These are phyloP conservation scores for Tricladium varicosporioides DNA, from an alignment of 2,329 filamentous ascomycete genomes.

Conservation along the genomic window DNA sequence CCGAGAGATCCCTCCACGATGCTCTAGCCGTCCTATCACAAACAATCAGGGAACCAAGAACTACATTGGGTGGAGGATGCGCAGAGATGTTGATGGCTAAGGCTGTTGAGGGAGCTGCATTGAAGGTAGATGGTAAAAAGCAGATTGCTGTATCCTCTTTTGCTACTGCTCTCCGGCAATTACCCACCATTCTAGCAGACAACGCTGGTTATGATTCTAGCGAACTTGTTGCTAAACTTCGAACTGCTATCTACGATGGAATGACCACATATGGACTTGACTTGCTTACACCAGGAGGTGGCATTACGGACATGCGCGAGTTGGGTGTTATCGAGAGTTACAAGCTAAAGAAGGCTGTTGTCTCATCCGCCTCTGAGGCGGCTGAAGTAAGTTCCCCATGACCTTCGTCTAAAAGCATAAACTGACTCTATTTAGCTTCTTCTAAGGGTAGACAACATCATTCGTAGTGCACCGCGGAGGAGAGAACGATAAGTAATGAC, in stretches of 20 bases:
- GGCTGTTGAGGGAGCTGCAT: slow-evolving; percentile 89
- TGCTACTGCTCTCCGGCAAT: slow-evolving; percentile 81
- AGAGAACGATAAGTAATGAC: slow-evolving; percentile 65
- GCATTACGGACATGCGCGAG: slow-evolving; percentile 93
- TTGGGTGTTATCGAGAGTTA: slow-evolving; percentile 95
- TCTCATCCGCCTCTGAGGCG: slow-evolving; percentile 92
- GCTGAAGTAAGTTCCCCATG: slow-evolving; percentile 69
- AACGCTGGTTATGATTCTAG: slow-evolving; percentile 96
- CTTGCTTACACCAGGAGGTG: slow-evolving; percentile 82
- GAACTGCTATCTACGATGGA: slow-evolving; percentile 93
- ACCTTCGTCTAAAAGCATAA: slow-evolving; percentile 13
- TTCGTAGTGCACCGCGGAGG: slow-evolving; percentile 83
- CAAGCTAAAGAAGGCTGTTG: slow-evolving; percentile 97
- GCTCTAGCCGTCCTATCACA: slow-evolving; percentile 94
- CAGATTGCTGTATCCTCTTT: slow-evolving; percentile 91
- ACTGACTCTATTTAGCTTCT: slow-evolving; percentile 59
- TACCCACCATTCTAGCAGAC: slow-evolving; percentile 95
- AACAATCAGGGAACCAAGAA: slow-evolving; percentile 90
- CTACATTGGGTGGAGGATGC: slow-evolving; percentile 91
- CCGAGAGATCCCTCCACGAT: slow-evolving; percentile 93
- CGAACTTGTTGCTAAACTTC: slow-evolving; percentile 85
- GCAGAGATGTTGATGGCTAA: slow-evolving; percentile 99
- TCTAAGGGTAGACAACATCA: slow-evolving; percentile 95
- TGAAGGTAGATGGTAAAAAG: slow-evolving; percentile 95
- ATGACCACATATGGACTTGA: slow-evolving; percentile 91